Percentiles rank a stretch among this genome's conserved stretches.
Evolutionary conservation across 176 grass and related monocot genomes (phyloP).

Genomic region (Hordeum marinum): DNA sequence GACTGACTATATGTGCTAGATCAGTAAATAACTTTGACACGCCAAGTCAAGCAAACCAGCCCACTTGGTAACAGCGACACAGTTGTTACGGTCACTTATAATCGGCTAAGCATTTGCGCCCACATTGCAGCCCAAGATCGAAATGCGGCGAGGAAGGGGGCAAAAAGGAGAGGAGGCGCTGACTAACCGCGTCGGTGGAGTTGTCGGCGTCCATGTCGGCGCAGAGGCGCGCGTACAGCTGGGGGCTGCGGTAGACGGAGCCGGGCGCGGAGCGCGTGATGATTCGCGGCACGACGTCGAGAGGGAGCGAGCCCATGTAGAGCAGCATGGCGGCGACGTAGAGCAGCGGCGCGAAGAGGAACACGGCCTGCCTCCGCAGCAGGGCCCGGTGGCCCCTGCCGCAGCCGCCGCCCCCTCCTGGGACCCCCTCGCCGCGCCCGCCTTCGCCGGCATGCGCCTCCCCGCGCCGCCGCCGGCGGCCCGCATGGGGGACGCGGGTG

Average conservation of each 20-base stretch:
- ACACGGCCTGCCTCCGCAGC: slow-evolving; percentile 88
- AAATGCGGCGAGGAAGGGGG: not conserved
- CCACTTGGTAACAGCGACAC: not conserved
- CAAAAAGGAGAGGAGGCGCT: not conserved
- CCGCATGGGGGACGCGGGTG: slow-evolving; percentile 42
- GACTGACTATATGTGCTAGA: not conserved
- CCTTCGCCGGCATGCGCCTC: slow-evolving; percentile 45
- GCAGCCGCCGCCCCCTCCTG: not conserved
- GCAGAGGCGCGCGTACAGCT: slow-evolving; percentile 74
- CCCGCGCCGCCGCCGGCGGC: not conserved
- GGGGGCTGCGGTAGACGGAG: slow-evolving; percentile 87
- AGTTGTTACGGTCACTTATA: not conserved
- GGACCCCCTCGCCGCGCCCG: not conserved
- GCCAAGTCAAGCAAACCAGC: not conserved
- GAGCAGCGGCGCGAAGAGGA: slow-evolving; percentile 92
- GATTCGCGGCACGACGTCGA: slow-evolving; percentile 75
- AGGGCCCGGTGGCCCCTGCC: slow-evolving; percentile 37
- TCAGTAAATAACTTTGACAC: not conserved
- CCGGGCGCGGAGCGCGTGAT: slow-evolving; percentile 67
- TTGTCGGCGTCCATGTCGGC: slow-evolving; percentile 86
- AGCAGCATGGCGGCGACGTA: slow-evolving; percentile 93
- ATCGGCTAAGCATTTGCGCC: not conserved
- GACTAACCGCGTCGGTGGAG: slow-evolving; percentile 82
- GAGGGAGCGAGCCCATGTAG: slow-evolving; percentile 87
- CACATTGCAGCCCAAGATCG: not conserved